phyloP scores from a whole-genome alignment of 2,329 filamentous ascomycete species.

The Mariannaea elegans region DNA sequence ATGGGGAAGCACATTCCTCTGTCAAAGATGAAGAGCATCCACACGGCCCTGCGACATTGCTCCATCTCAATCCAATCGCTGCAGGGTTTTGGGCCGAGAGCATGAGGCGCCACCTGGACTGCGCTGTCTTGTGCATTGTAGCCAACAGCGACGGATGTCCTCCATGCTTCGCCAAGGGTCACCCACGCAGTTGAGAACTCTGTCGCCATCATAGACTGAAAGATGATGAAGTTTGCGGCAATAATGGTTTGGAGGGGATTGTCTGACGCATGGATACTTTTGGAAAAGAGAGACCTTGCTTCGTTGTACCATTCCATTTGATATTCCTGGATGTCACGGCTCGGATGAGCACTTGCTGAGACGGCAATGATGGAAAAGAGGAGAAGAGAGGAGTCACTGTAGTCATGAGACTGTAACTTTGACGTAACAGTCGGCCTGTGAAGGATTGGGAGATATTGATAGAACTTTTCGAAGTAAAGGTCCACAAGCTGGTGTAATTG shows the following conservation, averaged over 20 bases:
- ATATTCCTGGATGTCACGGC: constrained; percentile 22
- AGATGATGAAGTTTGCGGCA: constrained; percentile 32
- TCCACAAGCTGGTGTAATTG: constrained; percentile 30
- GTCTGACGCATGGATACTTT: constrained; percentile 21
- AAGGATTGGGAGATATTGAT: constrained; percentile 33
- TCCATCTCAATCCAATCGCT: constrained; percentile 31
- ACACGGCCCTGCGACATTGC: constrained; percentile 31
- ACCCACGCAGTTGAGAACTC: constrained; percentile 33
- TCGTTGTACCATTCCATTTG: constrained; percentile 31
- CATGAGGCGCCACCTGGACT: constrained; percentile 7
- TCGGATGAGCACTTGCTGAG: constrained; percentile 31
- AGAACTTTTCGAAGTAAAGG: constrained; percentile 35
- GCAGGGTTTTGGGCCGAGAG: constrained; percentile 13
- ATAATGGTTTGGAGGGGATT: constrained; percentile 31
- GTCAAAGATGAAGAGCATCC: constrained; percentile 38
- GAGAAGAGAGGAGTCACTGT: constrained; percentile 1
- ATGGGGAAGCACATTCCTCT: constrained; percentile 37
- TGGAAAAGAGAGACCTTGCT: constrained; percentile 28
- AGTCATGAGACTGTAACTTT: constrained; percentile 1
- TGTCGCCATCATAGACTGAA: constrained; percentile 27
- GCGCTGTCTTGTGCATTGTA: constrained; percentile 24
- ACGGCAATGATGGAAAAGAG: constrained; percentile 33
- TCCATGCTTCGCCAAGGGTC: constrained; percentile 37
- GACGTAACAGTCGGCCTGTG: constrained; percentile 21
- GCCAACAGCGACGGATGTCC: constrained; percentile 33